A percentile compares a stretch with the other conserved stretches of the same genome.
Evolutionary conservation across 495 filamentous ascomycete genomes (phyloP).

Genomic region (Melanomma pulvis-pyrius): DNA sequence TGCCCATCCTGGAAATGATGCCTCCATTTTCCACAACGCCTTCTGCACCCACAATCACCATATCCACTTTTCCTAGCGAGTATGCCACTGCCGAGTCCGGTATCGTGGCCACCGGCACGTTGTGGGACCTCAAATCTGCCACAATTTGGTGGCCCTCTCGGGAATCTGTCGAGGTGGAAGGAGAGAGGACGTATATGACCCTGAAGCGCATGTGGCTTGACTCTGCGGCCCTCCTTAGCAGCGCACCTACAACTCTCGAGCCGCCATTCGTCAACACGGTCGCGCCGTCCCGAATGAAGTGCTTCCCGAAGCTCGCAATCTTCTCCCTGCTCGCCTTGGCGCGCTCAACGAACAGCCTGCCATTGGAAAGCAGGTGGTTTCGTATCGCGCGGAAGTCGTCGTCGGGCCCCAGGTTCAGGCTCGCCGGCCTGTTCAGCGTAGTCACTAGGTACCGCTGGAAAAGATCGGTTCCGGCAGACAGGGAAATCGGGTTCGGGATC

Average conservation of each 20-base stretch:
- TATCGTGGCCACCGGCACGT: constrained; percentile 83
- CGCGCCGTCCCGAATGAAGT: constrained; percentile 73
- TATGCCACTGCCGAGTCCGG: constrained; percentile 80
- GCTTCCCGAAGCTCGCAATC: constrained; percentile 76
- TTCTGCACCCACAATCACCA: constrained; percentile 91
- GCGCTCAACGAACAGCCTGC: constrained; percentile 78
- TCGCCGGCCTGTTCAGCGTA: constrained; percentile 60
- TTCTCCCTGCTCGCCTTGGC: constrained; percentile 83
- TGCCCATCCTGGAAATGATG: constrained; percentile 86
- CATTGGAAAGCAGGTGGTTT: constrained; percentile 79
- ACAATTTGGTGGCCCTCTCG: constrained; percentile 65
- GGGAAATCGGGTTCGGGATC: constrained; percentile 83
- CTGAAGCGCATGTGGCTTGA: constrained; percentile 68
- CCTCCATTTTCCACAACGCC: constrained; percentile 93
- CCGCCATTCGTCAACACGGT: constrained; percentile 87
- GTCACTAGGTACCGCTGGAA: constrained; percentile 92
- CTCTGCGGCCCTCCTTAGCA: constrained; percentile 74
- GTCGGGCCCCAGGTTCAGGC: constrained; percentile 49
- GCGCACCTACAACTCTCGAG: constrained; percentile 75
- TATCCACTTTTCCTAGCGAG: constrained; percentile 75
- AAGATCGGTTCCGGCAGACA: constrained; percentile 91
- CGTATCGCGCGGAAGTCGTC: constrained; percentile 80
- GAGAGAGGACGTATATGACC: constrained; percentile 74
- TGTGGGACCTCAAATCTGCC: constrained; percentile 66
- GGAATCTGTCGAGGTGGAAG: constrained; percentile 43